A percentile compares a stretch with the other conserved stretches of the same genome.
Conservation (phyloP, 2,329 filamentous ascomycete species). For the Penicillium sp. region DNA sequence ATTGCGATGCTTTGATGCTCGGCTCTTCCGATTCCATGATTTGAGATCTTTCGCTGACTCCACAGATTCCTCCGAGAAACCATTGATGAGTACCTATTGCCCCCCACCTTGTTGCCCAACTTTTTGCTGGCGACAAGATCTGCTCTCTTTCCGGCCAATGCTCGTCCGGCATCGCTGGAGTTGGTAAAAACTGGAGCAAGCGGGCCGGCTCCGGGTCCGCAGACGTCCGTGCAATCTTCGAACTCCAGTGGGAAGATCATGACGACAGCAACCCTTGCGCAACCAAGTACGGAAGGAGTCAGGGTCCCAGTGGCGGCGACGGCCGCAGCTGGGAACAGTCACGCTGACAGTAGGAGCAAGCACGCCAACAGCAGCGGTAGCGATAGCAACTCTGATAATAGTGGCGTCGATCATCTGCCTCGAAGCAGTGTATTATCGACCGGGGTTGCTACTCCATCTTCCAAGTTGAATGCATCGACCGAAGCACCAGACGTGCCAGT, state of each 20-base stretch:
- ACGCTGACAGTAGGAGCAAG: conserved; percentile 9
- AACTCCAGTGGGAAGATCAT: conserved; percentile 23
- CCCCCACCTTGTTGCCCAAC: conserved; percentile 59
- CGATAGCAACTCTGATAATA: conserved; percentile 1
- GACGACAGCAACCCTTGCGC: conserved; percentile 9
- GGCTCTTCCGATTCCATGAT: conserved; percentile 15
- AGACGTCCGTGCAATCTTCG: conserved; percentile 22
- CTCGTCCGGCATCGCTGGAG: conserved; percentile 52
- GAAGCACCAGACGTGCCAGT: conserved; percentile 8
- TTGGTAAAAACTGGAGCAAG: conserved; percentile 32
- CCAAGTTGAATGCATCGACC: conserved; percentile 4
- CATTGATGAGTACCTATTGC: conserved; percentile 57
- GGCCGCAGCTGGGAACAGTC: conserved; percentile 5
- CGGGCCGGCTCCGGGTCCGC: conserved; percentile 18
- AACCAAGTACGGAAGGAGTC: conserved; percentile 10
- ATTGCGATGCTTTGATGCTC: conserved; percentile 7
- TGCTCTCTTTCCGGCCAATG: conserved; percentile 80
- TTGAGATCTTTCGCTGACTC: conserved; percentile 21
- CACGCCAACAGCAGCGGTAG: not conserved
- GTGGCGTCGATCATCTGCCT: conserved; percentile 8
- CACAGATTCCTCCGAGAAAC: conserved; percentile 43
- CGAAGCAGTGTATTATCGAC: conserved; percentile 11
- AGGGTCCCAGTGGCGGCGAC: conserved; percentile 3
- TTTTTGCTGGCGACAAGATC: conserved; percentile 59
- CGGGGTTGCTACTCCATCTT: not conserved